Evolutionary conservation across 495 filamentous ascomycete species (phyloP).

Genomic region (Daldinia caldariorum): DNA sequence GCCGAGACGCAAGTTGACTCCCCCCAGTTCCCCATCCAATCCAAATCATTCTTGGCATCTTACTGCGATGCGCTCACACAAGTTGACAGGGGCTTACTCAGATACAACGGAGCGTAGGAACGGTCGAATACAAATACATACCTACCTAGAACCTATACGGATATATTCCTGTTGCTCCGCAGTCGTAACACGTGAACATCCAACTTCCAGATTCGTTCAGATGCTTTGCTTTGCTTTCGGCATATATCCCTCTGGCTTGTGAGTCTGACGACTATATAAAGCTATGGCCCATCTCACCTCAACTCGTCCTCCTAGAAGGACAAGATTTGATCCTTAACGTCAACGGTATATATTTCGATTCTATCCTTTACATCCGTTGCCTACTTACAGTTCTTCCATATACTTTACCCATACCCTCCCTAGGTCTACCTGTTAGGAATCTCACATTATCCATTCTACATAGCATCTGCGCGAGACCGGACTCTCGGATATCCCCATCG

Average conservation of each 20-base stretch:
- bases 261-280: slow-evolving; percentile 34
- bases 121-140: background rate
- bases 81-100: slow-evolving; percentile 36
- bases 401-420: background rate
- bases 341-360: slow-evolving; percentile 13
- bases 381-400: background rate
- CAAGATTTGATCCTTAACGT: background rate
- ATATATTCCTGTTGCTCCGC: slow-evolving; percentile 25
- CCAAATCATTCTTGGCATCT: slow-evolving; percentile 36
- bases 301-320: slow-evolving; percentile 6
- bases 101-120: slow-evolving; percentile 23
- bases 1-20: slow-evolving; percentile 14
- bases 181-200: slow-evolving; percentile 22
- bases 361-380: slow-evolving; percentile 16
- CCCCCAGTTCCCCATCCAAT: slow-evolving; percentile 19
- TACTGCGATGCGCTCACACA: slow-evolving; percentile 37
- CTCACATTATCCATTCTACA: background rate
- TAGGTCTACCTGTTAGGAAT: background rate
- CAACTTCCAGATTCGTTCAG: slow-evolving; percentile 8
- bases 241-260: slow-evolving; percentile 4
- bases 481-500: slow-evolving; percentile 17
- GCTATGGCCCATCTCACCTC: slow-evolving; percentile 11
- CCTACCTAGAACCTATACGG: slow-evolving; percentile 1
- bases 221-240: slow-evolving; percentile 13
- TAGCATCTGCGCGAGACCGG: background rate